Conservation (phyloP, 257 asterid genomes). For the Gynochthodes officinalis region DNA sequence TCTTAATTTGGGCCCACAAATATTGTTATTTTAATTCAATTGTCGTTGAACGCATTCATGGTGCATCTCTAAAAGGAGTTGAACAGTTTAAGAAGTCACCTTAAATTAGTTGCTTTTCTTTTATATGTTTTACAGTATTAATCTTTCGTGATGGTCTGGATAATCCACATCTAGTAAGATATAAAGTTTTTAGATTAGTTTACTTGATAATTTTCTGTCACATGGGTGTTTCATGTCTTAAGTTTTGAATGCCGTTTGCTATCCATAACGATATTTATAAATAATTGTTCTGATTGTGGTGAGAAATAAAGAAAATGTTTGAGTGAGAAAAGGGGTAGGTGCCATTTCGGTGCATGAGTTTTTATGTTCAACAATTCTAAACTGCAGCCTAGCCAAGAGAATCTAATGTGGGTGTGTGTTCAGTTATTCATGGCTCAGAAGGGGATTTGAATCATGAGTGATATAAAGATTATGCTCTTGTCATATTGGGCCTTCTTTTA, state of each 20-base stretch:
- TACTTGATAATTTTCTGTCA: neutral
- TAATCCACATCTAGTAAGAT: neutral
- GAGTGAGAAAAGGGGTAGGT: neutral
- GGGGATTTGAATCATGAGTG: neutral
- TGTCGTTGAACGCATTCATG: constrained; percentile 27
- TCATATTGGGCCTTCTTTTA: neutral
- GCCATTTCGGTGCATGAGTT: constrained; percentile 9
- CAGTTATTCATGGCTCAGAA: constrained; percentile 2
- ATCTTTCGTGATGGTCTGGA: neutral
- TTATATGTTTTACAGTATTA: neutral
- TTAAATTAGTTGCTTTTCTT: neutral
- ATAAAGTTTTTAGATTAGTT: neutral
- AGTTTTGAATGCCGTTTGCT: neutral
- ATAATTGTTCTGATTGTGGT: constrained; percentile 12
- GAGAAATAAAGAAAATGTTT: neutral
- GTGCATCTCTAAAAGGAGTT: neutral
- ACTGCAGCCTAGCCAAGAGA: neutral
- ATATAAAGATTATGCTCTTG: neutral
- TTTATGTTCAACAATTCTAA: neutral
- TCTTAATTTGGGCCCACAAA: constrained; percentile 38
- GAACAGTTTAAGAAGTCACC: neutral
- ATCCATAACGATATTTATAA: neutral
- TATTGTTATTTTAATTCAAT: constrained; percentile 23
- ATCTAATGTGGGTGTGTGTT: constrained; percentile 5
- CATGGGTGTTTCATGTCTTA: neutral